Evolutionary conservation across 208 protist genomes (phyloP), one percentile per base, ranked within the genome.

Genomic region (Zelonia costaricensis): DNA sequence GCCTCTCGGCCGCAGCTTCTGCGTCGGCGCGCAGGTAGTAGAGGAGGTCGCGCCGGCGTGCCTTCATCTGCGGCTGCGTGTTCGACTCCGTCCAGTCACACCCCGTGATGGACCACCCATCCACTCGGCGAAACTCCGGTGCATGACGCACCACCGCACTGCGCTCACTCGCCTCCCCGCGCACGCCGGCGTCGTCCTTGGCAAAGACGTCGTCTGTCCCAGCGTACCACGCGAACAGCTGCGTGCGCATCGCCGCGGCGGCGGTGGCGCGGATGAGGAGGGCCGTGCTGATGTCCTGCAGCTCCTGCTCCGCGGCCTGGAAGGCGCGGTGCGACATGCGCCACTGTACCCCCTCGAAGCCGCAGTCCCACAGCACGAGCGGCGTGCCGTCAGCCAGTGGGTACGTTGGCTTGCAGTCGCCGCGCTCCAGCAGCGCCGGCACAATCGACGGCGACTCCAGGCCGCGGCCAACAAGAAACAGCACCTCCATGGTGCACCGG

Each of bases 401-500:
- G 55, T 93, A 95, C 0, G 67, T 58, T 2, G 90, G 90, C 69
- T 95, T 95, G 23, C 51, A 33, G 54, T 93, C 90, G 0, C 82
- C 86, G n/a, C 76, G 71, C 36, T 82, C 70, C 18, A 95, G 69
- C 36, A 95, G 68, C 12, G 46, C 36, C 31, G 53, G 45, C 46
- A 95, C 85, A 23, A 95, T 80, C 0, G 48, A 64, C 23, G 86
- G 78, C 18, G 35, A 47, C 80, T 95, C 86, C 23, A 92, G 56
- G 1, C 82, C 78, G 9, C 83, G 66, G 9, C 94, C 96, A 42
- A 98, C 69, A 22, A 94, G 80, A 64, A 97, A 95, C 13, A 98
- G 76, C 33, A 97, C 74, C 46, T 93, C 86, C 78, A 98, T 95
- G 59, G 97, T 98, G 81, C 94, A 98, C 33, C 98, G 78, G 40